Base-by-base conservation (phyloP, 495 filamentous ascomycete species). In the Extremus antarcticus region DNA sequence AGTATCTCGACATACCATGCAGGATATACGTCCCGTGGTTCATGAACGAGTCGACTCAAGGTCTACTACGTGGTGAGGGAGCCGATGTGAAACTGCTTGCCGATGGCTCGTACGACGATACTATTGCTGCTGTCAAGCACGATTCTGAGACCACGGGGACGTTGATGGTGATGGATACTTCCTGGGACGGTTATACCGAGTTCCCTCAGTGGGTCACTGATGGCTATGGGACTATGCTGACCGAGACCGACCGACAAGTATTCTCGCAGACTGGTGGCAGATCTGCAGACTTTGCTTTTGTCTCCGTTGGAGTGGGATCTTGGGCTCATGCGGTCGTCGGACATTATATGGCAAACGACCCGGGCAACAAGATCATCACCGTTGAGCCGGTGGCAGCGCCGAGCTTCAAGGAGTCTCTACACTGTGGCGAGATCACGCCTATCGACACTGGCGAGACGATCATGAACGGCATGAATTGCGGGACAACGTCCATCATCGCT, bases 181-280 rank as follows among this genome's bases (percentile, higher is more conserved):
- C 79, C 0, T 84, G 82, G 63, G 70, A 74, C 1, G 78, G 75
- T 0, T 85, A 84, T 55, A 73, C 81, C 49, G 70, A 81, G 51
- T 74, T 87, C 1, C 82, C 84, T 0, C 52, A 76, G 61, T 87
- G 83, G 83, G 82, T 88, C 24, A 79, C 85, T 1, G 82, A 87
- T 15, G 85, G 85, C 3, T 89, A 89, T 60, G 74, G 72, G 13
- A 86, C 83, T 0, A 79, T 87, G 78, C 70, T 87, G 59, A 51
- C 62, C 2, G 85, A 89, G 64, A 69, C 74, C 2, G 82, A 86
- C 23, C 65, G 69, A 9, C 80, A 85, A 58, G 56, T 83, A 64
- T n/a, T 78, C 80, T 56, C 54, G 78, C 23, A 35, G 41, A 51
- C 50, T 25, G 1, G 49, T 57, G 29, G 32, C 47, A 3, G 69